Percentiles rank a stretch among this genome's conserved stretches.
phyloP scores from a whole-genome alignment of 305 asterid genomes.

The Fraxinus dipetala region DNA sequence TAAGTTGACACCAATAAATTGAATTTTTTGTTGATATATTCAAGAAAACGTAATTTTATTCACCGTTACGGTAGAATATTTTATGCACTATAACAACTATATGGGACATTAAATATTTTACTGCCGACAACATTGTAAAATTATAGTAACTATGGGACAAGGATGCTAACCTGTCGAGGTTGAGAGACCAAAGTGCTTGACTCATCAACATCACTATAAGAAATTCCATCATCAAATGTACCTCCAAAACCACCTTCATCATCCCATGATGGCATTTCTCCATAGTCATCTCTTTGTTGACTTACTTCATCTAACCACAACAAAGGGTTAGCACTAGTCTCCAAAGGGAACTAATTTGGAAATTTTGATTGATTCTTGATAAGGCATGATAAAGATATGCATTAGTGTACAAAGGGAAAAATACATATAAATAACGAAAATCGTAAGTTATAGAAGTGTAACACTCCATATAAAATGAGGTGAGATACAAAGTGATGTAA shows the following conservation, averaged over 20 bases:
- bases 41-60: too few relatives aligned
- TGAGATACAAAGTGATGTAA: not conserved
- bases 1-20: not conserved
- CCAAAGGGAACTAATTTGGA: not conserved
- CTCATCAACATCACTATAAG: constrained; percentile 56
- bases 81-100: too few relatives aligned
- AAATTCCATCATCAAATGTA: constrained; percentile 48
- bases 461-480: not conserved
- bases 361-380: not conserved
- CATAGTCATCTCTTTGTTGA: constrained; percentile 52
- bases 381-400: constrained; percentile 3
- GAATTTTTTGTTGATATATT: not conserved
- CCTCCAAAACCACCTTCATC: constrained; percentile 60
- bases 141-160: not conserved
- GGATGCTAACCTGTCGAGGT: constrained; percentile 82
- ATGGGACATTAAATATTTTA: too few relatives aligned
- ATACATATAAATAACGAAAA: not conserved
- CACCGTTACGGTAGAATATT: too few relatives aligned
- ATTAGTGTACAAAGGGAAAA: not conserved
- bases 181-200: constrained; percentile 70
- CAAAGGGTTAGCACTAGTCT: not conserved
- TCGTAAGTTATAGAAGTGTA: not conserved
- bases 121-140: not conserved
- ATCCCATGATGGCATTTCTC: constrained; percentile 60
- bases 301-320: constrained; percentile 45